Evolutionary conservation across 1,284 basidiomycete species (phyloP), one percentile per base, ranked within the genome.

Genomic region (Trichosporon faecale): DNA sequence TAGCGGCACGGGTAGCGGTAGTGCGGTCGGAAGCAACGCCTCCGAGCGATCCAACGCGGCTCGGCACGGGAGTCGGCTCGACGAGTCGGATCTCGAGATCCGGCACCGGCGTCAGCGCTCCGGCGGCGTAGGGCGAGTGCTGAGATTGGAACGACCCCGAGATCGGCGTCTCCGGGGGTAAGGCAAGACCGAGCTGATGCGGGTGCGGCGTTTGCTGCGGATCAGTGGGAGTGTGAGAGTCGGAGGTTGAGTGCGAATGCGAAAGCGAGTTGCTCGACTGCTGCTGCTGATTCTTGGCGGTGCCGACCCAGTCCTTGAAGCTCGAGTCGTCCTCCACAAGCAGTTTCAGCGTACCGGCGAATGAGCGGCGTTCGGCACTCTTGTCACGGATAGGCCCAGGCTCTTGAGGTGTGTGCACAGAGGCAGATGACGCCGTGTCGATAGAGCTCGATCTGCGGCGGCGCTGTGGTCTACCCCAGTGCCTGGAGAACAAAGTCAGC

Each of bases 271-370:
- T 18, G 57, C 7, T n/a, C 21, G 49, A 27, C 3, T 23, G 46
- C n/a, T 33, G 72, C 11, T 72, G 65, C n/a, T 73, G 63, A 29
- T 65, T 70, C 55, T 79, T 76, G n/a, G 81, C 81, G 65, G 79
- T 80, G 57, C 73, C 75, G n/a, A 82, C 78, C 81, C 81, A 82
- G 66, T 82, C 80, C 68, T 77, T 80, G 70, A 82, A 81, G 52
- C 75, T 72, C 27, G 77, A 73, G 31, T 78, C 76, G 23, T 74
- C 74, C 57, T 81, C 79, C 16, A 81, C 72, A 7, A 82, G 70
- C 21, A 82, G 75, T 37, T 76, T 74, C 52, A 82, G 75, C 1
- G 76, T 73, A 12, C 75, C 76, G 21, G 79, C 78, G 65, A 82
- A 82, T 3, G 78, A 76, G 37, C 78, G 73, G 7, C 70, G 66